Percentiles rank a stretch among this genome's conserved stretches.
phyloP scores from a whole-genome alignment of 2,329 filamentous ascomycete genomes.

The Ophiobolus disseminans region DNA sequence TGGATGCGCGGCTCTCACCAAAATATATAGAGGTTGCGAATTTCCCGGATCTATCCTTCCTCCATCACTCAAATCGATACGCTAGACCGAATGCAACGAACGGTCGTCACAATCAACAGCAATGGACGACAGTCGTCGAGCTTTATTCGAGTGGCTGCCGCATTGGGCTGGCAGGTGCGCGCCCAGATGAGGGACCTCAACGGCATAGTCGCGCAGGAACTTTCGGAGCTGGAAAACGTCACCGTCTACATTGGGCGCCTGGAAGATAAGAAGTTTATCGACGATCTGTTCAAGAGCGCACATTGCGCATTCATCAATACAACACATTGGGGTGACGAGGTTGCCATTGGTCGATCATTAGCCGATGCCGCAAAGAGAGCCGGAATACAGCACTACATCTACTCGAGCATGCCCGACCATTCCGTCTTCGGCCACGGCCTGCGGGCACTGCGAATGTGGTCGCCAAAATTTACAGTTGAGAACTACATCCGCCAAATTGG shows the following conservation, averaged over 20 bases:
- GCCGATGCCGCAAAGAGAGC: conserved; percentile 88
- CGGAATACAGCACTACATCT: conserved; percentile 89
- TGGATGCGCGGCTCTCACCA: conserved; percentile 22
- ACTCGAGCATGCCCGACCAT: conserved; percentile 97
- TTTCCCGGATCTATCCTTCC: conserved; percentile 6
- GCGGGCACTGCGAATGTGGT: conserved; percentile 89
- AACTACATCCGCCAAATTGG: conserved; percentile 85
- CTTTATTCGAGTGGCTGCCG: conserved; percentile 90
- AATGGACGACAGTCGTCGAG: conserved; percentile 95
- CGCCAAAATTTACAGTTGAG: conserved; percentile 89
- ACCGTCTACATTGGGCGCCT: conserved; percentile 71
- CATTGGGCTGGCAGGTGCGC: conserved; percentile 90
- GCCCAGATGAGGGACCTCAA: conserved; percentile 89
- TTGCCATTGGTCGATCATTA: conserved; percentile 84
- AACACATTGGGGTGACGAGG: conserved; percentile 94
- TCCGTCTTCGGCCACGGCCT: conserved; percentile 76
- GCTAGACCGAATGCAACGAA: conserved; percentile 55
- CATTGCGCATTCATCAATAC: conserved; percentile 98
- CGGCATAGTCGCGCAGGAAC: conserved; percentile 86
- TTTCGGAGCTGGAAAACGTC: conserved; percentile 81
- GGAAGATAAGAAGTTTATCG: conserved; percentile 77
- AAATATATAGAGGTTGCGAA: not conserved
- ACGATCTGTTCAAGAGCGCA: conserved; percentile 79
- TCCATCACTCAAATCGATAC: conserved; percentile 3
- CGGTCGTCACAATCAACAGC: conserved; percentile 93